A percentile compares a stretch with the other conserved stretches of the same genome.
Conservation (phyloP, 2,329 filamentous ascomycete species). For the Leptographium lundbergii region DNA sequence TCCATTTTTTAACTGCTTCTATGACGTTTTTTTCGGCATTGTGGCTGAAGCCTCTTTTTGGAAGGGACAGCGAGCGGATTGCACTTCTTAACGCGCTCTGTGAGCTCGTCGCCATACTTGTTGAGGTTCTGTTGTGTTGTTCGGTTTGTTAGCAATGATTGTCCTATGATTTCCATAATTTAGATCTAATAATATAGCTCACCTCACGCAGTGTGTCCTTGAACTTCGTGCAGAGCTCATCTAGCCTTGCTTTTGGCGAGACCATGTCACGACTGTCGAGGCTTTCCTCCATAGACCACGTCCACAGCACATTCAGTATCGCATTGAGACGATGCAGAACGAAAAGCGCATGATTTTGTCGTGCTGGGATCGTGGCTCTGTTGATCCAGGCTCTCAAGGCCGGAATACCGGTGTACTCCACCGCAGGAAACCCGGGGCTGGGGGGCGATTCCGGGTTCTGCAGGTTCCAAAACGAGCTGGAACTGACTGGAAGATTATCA, state of each 20-base stretch:
- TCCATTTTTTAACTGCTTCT: neutral
- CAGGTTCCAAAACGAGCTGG: slow-evolving; percentile 2
- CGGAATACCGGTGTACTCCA: slow-evolving; percentile 3
- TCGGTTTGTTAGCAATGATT: too few species aligned
- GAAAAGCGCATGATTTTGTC: neutral
- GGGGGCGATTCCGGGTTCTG: neutral
- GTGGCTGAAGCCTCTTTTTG: neutral
- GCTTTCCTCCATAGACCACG: neutral
- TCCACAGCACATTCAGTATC: neutral
- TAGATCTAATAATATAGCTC: neutral
- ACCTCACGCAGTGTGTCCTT: neutral
- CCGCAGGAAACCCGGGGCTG: neutral
- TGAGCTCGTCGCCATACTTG: neutral
- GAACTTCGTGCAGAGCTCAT: neutral
- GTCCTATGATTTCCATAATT: too few species aligned
- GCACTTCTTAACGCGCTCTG: neutral
- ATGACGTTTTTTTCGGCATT: neutral
- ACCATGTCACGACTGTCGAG: too few species aligned
- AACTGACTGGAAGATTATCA: slow-evolving; percentile 4
- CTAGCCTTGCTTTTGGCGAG: neutral
- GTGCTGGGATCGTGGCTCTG: neutral
- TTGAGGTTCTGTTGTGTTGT: neutral
- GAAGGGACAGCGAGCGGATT: slow-evolving; percentile 1
- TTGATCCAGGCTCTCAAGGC: slow-evolving; percentile 6
- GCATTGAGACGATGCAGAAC: neutral